Evolutionary conservation across 768 basidiomycete genomes (phyloP), one percentile per base, ranked within the genome.

Genomic region (Pleurotus giganteus): DNA sequence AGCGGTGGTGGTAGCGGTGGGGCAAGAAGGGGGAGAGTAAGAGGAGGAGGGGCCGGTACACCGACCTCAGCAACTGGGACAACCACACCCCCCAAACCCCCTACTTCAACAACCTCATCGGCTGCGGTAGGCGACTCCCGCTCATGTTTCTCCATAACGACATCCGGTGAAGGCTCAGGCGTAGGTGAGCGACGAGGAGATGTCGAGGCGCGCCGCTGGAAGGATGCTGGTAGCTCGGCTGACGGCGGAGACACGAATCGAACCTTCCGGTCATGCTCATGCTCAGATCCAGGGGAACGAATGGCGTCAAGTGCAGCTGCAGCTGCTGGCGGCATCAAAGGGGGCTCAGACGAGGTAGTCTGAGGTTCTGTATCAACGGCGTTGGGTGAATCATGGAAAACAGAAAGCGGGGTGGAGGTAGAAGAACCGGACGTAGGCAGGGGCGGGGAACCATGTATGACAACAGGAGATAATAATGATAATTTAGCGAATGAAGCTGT

Each of bases 401-500:
- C n/a, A 17, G 23, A 2, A 21, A 7, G 17, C 12, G 15, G 15
- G 39, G 1, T 8, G 7, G 43, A 11, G 6, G 11, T 45, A 17
- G 19, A 13, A 24, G 19, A 26, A 17, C 13, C 21, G 4, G 43
- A 24, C 4, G 13, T 31, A 21, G n/a, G 24, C 46, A 47, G 19
- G 2, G 49, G 49, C 2, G 49, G 49, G 3, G 49, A 50, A 5
- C 32, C 28, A 47, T 46, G 59, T 56, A 50, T 69, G 56, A 47
- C 74, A 71, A 42, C 69, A 69, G 60, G 77, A 59, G 58, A 83
- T 2, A 67, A 49, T 23, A 69, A 56, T 1, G 83, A 82, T 34
- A 84, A 69, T 47, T 76, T 78, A 42, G 83, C 76, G 56, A 84
- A 84, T 0, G 79, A 71, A 3, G 69, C 65, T 0, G 81, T 74